These are phyloP conservation scores for Nyctanthes arbortristis DNA, from an alignment of 257 asterid genomes.

Conservation along the genomic window DNA sequence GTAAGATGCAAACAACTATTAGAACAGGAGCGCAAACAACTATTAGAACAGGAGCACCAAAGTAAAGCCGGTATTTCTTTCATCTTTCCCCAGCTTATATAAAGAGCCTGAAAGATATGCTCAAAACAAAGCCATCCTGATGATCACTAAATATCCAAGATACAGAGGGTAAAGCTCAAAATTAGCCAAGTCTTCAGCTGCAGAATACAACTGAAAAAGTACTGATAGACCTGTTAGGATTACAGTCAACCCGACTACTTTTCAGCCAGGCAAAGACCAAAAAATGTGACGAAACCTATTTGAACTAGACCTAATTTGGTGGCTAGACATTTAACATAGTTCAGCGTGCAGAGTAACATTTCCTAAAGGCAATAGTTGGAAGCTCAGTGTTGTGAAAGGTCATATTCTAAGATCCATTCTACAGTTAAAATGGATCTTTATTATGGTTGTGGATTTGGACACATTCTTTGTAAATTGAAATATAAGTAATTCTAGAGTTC, in stretches of 20 bases:
- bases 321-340: neutral
- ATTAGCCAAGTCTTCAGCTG: neutral
- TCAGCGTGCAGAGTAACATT: neutral
- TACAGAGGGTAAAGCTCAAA: neutral
- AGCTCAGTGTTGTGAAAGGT: neutral
- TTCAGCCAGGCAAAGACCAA: neutral
- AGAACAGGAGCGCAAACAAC: constrained; percentile 1
- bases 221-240: neutral
- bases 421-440: neutral
- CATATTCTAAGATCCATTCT: neutral
- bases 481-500: neutral
- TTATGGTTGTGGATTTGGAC: neutral
- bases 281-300: neutral
- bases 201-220: neutral
- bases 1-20: neutral
- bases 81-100: neutral
- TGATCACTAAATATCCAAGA: neutral
- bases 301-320: neutral
- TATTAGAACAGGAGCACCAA: neutral
- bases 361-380: neutral
- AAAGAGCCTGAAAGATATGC: neutral
- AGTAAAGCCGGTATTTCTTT: no score
- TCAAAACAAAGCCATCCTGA: neutral
- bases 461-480: neutral
- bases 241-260: neutral